These are phyloP conservation scores for Apophysomyces trapeziformis DNA, from an alignment of 371 early-diverging fungal species.

Conservation along the genomic window DNA sequence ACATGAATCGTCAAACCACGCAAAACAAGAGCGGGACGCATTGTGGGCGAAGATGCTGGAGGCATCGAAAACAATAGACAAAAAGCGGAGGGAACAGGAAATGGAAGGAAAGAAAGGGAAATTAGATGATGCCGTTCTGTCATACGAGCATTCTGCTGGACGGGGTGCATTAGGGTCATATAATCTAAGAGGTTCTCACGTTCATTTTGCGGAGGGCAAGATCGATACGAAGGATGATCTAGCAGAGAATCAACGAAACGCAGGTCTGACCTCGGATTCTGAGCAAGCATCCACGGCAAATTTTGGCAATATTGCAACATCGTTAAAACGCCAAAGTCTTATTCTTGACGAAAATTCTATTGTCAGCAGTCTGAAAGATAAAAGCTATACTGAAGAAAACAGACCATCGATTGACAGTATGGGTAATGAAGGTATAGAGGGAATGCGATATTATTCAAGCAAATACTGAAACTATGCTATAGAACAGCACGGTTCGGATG, in stretches of 20 bases:
- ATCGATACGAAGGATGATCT: not conserved
- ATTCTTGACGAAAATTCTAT: constrained; percentile 34
- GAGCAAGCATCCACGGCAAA: not conserved
- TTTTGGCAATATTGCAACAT: constrained; percentile 8
- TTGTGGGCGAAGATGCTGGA: constrained; percentile 41
- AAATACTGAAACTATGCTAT: not conserved
- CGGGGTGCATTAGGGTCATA: not conserved
- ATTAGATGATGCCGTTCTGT: not conserved
- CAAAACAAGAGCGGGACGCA: constrained; percentile 28
- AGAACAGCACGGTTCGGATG: constrained; percentile 17
- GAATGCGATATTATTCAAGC: not conserved
- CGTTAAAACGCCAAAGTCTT: constrained; percentile 29
- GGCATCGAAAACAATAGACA: constrained; percentile 23
- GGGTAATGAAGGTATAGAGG: not conserved
- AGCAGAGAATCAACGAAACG: not conserved
- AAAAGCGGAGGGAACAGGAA: constrained; percentile 9
- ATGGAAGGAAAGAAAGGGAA: not conserved
- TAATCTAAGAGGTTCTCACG: not conserved
- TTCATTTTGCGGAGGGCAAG: constrained; percentile 11
- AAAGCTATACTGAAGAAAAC: not conserved
- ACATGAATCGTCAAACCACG: constrained; percentile 22
- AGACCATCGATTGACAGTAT: not conserved
- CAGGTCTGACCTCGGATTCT: not conserved
- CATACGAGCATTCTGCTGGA: constrained; percentile 1
- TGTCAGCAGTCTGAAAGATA: constrained; percentile 20